Percentiles rank a stretch among this genome's conserved stretches.
These are phyloP conservation scores for Wilcoxina mikolae DNA, from an alignment of 495 filamentous ascomycete species.

Conservation along the genomic window DNA sequence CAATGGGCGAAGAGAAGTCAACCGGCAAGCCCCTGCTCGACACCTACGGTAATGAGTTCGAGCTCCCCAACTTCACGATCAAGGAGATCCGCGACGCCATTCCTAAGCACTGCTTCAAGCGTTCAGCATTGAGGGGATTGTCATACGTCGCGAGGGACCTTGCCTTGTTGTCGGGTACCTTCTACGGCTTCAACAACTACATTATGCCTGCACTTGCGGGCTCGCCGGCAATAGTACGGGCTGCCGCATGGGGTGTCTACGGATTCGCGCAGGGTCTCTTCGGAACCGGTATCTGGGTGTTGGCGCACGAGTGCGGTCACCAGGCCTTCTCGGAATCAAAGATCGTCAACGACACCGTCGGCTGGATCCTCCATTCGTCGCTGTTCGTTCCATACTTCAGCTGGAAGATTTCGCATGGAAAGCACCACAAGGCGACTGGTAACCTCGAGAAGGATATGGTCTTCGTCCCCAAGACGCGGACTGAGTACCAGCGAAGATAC, in stretches of 20 bases:
- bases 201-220: slow-evolving; percentile 41
- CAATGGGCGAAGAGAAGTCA: slow-evolving; percentile 41
- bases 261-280: slow-evolving; percentile 61
- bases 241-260: slow-evolving; percentile 51
- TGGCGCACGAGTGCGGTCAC: slow-evolving; percentile 82
- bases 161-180: slow-evolving; percentile 44
- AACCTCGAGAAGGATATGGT: slow-evolving; percentile 96
- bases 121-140: slow-evolving; percentile 47
- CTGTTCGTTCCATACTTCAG: slow-evolving; percentile 80
- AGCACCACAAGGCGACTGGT: slow-evolving; percentile 93
- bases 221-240: slow-evolving; percentile 34
- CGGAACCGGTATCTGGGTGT: slow-evolving; percentile 67
- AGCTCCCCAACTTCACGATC: slow-evolving; percentile 61
- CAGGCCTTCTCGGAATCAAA: slow-evolving; percentile 72
- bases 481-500: slow-evolving; percentile 50
- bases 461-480: slow-evolving; percentile 75
- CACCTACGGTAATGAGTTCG: slow-evolving; percentile 60
- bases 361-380: slow-evolving; percentile 68
- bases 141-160: slow-evolving; percentile 59
- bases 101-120: slow-evolving; percentile 66
- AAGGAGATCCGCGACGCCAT: slow-evolving; percentile 72
- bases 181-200: slow-evolving; percentile 52
- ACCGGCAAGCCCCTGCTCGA: slow-evolving; percentile 35
- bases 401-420: slow-evolving; percentile 85
- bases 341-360: slow-evolving; percentile 68